These are phyloP conservation scores for Moniliophthora roreri DNA, from an alignment of 1,284 basidiomycete genomes.

Conservation along the genomic window DNA sequence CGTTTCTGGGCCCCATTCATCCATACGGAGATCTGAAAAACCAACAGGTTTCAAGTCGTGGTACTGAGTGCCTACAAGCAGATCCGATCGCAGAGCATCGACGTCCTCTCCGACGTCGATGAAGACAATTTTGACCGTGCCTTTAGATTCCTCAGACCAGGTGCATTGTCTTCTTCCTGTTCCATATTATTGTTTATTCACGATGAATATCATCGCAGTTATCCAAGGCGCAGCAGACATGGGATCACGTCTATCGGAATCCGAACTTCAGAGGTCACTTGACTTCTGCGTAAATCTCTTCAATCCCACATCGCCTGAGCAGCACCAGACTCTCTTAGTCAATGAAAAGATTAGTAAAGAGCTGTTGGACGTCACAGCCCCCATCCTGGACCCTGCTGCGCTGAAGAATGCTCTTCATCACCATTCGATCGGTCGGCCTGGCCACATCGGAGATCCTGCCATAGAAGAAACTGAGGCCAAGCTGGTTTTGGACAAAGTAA, in stretches of 20 bases:
- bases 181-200: neutral
- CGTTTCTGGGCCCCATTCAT: neutral
- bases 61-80: conserved; percentile 76
- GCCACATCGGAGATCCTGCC: conserved; percentile 18
- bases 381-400: conserved; percentile 42
- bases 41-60: conserved; percentile 62
- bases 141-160: conserved; percentile 59
- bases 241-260: conserved; percentile 65
- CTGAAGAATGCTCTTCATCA: conserved; percentile 33
- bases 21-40: conserved; percentile 10
- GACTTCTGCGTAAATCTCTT: conserved; percentile 61
- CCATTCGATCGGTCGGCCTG: conserved; percentile 5
- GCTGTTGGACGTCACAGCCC: conserved; percentile 45
- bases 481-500: conserved; percentile 52
- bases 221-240: conserved; percentile 77
- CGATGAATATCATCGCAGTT: conserved; percentile 37
- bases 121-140: conserved; percentile 71
- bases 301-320: conserved; percentile 54
- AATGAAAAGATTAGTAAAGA: conserved; percentile 28
- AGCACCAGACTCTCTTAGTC: conserved; percentile 38
- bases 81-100: conserved; percentile 56
- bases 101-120: conserved; percentile 59
- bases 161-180: conserved; percentile 30
- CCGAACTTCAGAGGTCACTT: conserved; percentile 63
- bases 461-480: conserved; percentile 26